Evolutionary conservation across 108 stramenopile genomes (phyloP), one percentile per base, ranked within the genome.

Genomic region (Epithemia pelagica): DNA sequence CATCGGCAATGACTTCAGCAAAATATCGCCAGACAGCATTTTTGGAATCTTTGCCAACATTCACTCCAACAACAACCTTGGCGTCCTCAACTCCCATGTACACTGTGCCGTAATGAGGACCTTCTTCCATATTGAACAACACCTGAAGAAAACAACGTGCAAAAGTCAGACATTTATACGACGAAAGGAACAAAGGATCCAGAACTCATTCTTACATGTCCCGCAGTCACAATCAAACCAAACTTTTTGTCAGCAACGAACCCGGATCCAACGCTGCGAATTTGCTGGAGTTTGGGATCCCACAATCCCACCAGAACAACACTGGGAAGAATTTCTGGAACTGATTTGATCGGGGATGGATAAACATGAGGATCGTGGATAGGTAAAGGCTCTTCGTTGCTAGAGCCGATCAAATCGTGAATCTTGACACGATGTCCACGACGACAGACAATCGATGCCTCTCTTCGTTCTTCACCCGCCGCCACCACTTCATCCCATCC

Each of bases 251-350:
- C 87, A 2, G 77, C 87, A 28, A 91, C 55, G 62, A 91, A 88
- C 61, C 90, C 87, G 62, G 80, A 78, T 15, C 87, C 90, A 64
- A 86, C 87, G 22, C 70, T 65, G 25, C 71, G 64, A 54, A 89
- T 78, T 29, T 54, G 27, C 26, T 79, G 63, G 3, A 61, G 32
- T 10, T 72, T 65, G 23, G 76, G 66, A 60, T 92, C 82, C 81
- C 82, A 92, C 3, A 92, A 54, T 0, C 74, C 90, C 10, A 92
- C 86, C 32, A 92, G 32, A 1, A 92, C 90, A 53, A 89, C 87
- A 23, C 76, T 66, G 18, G 82, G 68, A 27, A 84, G 64, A 27
- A 84, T 52, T 32, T 82, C 77, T 30, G 75, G 72, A 20, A 90
- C 79, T 28, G 82, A 65, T 22, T 83, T 81, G 61, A 56, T 30